Evolutionary conservation across 1,284 basidiomycete genomes (phyloP).

Genomic region (Sporisorium scitamineum): DNA sequence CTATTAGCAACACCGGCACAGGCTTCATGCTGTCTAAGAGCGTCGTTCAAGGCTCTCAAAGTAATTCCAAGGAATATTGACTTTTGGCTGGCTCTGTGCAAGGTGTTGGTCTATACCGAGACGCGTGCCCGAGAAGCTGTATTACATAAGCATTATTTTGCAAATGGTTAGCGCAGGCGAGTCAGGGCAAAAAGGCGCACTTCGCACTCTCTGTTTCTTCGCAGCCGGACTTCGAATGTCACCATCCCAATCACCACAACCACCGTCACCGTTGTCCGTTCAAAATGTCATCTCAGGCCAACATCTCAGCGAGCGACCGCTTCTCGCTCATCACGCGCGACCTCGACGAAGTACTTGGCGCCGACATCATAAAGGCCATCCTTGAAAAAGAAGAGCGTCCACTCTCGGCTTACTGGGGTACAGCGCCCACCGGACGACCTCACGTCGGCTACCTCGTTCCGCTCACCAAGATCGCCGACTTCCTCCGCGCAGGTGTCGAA

Average conservation of each 20-base stretch:
- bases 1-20: background rate
- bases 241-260: slow-evolving; percentile 2
- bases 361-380: slow-evolving; percentile 83
- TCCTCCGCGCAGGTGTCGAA: slow-evolving; percentile 89
- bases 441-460: slow-evolving; percentile 98
- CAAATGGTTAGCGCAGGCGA: background rate
- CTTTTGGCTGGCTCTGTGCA: background rate
- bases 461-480: slow-evolving; percentile 95
- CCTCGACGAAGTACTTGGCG: slow-evolving; percentile 88
- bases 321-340: slow-evolving; percentile 88
- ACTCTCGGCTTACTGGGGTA: slow-evolving; percentile 74
- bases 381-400: slow-evolving; percentile 75
- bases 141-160: slow-evolving; percentile 22
- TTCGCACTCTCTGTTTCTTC: slow-evolving; percentile 5
- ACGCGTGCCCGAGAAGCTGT: background rate
- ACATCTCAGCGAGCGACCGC: slow-evolving; percentile 74
- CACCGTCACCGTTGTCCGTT: background rate
- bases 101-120: background rate
- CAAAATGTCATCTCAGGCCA: slow-evolving; percentile 42
- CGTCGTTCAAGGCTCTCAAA: background rate
- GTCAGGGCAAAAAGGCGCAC: slow-evolving; percentile 17
- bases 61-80: too few species aligned
- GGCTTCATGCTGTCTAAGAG: background rate
- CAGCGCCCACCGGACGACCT: slow-evolving; percentile 89
- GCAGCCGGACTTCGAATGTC: background rate